Percentiles rank a stretch among this genome's conserved stretches.
These are phyloP conservation scores for Paramecium primaurelia DNA, from an alignment of 73 alveolate genomes.

Conservation along the genomic window DNA sequence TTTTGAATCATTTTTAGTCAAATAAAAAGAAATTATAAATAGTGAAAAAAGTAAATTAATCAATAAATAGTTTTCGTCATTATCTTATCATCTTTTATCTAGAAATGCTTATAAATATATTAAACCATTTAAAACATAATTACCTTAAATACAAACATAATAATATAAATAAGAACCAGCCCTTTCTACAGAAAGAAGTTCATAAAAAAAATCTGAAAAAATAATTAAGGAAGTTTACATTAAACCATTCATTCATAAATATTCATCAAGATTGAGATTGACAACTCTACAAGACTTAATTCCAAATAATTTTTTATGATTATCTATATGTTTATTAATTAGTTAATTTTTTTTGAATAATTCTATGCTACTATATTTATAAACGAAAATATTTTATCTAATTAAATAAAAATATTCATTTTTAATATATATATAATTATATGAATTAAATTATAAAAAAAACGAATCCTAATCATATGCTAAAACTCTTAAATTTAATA, in stretches of 20 bases:
- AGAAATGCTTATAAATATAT: not conserved
- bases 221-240: not conserved
- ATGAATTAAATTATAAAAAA: not conserved
- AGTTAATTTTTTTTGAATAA: not conserved
- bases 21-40: not conserved
- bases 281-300: not conserved
- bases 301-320: not conserved
- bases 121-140: not conserved
- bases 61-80: conserved; percentile 10
- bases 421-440: too few species aligned
- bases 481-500: not conserved
- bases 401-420: not conserved
- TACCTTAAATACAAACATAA: not conserved
- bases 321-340: not conserved
- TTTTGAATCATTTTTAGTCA: not conserved
- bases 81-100: not conserved
- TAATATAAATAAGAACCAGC: not conserved
- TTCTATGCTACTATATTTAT: not conserved
- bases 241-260: not conserved
- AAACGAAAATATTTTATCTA: too few species aligned
- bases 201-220: not conserved
- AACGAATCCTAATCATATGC: not conserved
- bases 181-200: not conserved
- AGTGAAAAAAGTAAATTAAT: not conserved
- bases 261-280: not conserved